Base-by-base conservation (phyloP, 768 basidiomycete species). In the Kwoniella sp. region DNA sequence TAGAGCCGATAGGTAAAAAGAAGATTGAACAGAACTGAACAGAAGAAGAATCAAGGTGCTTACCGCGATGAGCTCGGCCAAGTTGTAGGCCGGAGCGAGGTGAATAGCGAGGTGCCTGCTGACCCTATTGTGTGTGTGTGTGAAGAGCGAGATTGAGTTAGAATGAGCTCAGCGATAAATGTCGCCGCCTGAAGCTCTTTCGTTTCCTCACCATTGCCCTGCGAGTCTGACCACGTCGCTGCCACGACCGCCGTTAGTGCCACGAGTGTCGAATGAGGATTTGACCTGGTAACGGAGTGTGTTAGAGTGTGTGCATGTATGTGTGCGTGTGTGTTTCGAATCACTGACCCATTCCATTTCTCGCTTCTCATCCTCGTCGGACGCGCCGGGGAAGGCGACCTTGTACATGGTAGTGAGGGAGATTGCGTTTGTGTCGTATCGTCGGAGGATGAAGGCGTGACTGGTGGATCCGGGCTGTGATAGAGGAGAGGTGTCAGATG, bases 361-460 rank as follows among this genome's bases (percentile, higher is more conserved):
- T 13, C 82, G 82, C 79, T 86, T 88, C 81, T 97, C 93, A 20
- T 89, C 87, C 54, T 85, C 82, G 1, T 93, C 91, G 48, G 83
- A 82, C 2, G 92, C 90, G 41, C 84, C 86, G 11, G 93, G 93
- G 80, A 92, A 97, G 0, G 92, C 92, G 8, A 93, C 93, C 64
- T 93, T 90, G 83, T 91, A 95, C 93, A 97, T 95, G 62, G 93
- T 95, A 11, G 93, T 95, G 11, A 93, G 86, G 69, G 89, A 90
- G 81, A 97, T 86, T 22, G 92, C 92, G 65, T 90, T 89, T 2
- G 93, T 95, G 82, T 97, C 94, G 73, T 90, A 93, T 60, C 94
- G 88, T 51, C 93, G 87, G 37, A 97, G 88, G 76, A 97, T 91
- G 79, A 96, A 97, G 25, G 94, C 92, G 82, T 97, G 93, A 34